Base-by-base conservation (phyloP, 495 filamentous ascomycete genomes). In the Aspergillus cavernicola region DNA sequence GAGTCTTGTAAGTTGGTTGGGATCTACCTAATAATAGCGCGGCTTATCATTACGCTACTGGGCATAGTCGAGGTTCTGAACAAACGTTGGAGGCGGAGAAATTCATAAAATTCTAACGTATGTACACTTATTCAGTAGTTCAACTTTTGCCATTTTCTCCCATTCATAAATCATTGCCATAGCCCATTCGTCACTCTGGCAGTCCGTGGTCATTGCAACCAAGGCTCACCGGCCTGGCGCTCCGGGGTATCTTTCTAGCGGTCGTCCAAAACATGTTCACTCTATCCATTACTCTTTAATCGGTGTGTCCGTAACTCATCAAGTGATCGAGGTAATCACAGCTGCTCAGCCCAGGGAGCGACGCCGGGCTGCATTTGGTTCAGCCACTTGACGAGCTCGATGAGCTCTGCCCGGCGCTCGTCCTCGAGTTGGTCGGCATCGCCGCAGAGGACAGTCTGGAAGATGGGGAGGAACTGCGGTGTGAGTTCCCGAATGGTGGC, bases 351-450 rank as follows among this genome's bases (percentile, higher is more conserved):
- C 72, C 72, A 74, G 50, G 72, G 70, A 51, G 70, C 72, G 42
- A 57, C 62, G 43, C 70, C 72, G 24, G 72, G 59, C 64, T 75
- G 72, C 69, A 72, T 79, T 56, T 80, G 73, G 59, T 81, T 80
- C 26, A 92, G 70, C 68, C 83, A 89, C 66, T 83, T 80, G 50
- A 89, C 84, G n/a, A 89, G 74, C 72, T 88, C 77, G 18, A 79
- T 71, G 32, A 91, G 68, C 71, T 87, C 80, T 18, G 65, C 68
- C 19, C 90, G 85, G 26, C 88, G 92, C 71, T 90, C 86, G 29
- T 85, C 82, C 50, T 87, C 86, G 9, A 98, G 75, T 74, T 97
- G 93, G 56, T 92, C 89, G 56, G 85, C 77, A 1, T 91, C 90
- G 31, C 85, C 81, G 19, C 78, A 78, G 33, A 96, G 79, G 19